These are phyloP conservation scores for Nepenthes gracilis DNA, from an alignment of 148 eudicot genomes.

Conservation along the genomic window DNA sequence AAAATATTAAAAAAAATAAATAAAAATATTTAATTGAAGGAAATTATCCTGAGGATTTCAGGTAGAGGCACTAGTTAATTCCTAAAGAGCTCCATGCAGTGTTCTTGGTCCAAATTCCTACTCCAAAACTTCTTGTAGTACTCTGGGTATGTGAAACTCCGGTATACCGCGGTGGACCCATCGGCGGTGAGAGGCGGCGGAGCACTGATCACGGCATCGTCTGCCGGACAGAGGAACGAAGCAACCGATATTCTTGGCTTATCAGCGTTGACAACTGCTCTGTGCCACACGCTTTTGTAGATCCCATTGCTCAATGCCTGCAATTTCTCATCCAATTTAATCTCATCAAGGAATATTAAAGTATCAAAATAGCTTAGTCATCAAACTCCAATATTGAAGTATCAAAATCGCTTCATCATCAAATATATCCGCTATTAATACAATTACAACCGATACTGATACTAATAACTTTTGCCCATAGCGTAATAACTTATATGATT, in stretches of 20 bases:
- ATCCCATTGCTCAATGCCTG: conserved; percentile 79
- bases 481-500: no score
- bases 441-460: no score
- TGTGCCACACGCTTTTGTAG: conserved; percentile 84
- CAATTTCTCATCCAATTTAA: not conserved
- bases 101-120: conserved; percentile 55
- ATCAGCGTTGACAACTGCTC: conserved; percentile 61
- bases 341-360: no score
- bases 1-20: no score
- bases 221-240: conserved; percentile 65
- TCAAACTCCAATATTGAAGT: no score
- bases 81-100: conserved; percentile 70
- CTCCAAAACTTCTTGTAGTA: conserved; percentile 84
- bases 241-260: conserved; percentile 68
- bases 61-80: conserved; percentile 6
- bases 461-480: no score
- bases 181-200: conserved; percentile 34
- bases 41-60: not conserved
- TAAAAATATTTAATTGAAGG: no score
- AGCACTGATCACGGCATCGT: conserved; percentile 48
- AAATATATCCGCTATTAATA: no score
- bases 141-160: conserved; percentile 56
- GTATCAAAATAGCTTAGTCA: no score
- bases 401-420: no score
- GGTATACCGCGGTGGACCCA: conserved; percentile 40